Percentiles rank a stretch among this genome's conserved stretches.
Conservation (phyloP, 2,329 filamentous ascomycete species). For the Gremmenia infestans region DNA sequence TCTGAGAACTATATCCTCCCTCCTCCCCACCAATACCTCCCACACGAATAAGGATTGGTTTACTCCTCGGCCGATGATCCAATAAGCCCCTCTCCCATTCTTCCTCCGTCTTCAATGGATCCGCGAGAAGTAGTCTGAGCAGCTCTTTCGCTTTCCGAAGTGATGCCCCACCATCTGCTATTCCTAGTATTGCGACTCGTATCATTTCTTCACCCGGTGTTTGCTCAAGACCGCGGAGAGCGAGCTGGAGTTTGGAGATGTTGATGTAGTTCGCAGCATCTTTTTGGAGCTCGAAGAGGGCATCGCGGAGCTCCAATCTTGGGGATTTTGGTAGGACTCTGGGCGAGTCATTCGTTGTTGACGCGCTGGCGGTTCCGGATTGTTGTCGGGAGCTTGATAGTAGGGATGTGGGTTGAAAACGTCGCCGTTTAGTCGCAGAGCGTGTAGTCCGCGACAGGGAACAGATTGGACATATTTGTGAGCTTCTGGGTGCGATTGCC, state of each 20-base stretch:
- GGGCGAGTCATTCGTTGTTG: background rate
- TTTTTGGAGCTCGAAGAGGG: conserved; percentile 56
- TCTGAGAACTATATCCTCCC: conserved; percentile 37
- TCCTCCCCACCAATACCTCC: conserved; percentile 30
- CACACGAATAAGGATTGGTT: conserved; percentile 61
- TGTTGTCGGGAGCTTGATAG: conserved; percentile 14
- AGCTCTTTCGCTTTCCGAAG: conserved; percentile 55
- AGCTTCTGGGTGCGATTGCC: conserved; percentile 5
- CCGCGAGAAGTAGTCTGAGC: conserved; percentile 63
- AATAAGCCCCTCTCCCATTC: conserved; percentile 62
- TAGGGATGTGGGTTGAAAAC: background rate
- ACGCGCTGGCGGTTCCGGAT: conserved; percentile 6
- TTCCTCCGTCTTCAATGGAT: conserved; percentile 59
- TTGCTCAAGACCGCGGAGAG: conserved; percentile 59
- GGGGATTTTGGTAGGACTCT: background rate
- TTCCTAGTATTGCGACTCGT: conserved; percentile 52
- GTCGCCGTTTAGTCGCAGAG: background rate
- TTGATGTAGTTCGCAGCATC: conserved; percentile 59
- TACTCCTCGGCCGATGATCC: conserved; percentile 36
- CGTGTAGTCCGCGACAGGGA: conserved; percentile 11
- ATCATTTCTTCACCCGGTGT: conserved; percentile 51
- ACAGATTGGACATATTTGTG: conserved; percentile 26
- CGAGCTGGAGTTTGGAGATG: conserved; percentile 66
- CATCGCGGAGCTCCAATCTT: conserved; percentile 22
- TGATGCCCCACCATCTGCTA: conserved; percentile 34